A percentile compares a stretch with the other conserved stretches of the same genome.
Evolutionary conservation across 768 basidiomycete species (phyloP).

Genomic region (Ramaria sp.): DNA sequence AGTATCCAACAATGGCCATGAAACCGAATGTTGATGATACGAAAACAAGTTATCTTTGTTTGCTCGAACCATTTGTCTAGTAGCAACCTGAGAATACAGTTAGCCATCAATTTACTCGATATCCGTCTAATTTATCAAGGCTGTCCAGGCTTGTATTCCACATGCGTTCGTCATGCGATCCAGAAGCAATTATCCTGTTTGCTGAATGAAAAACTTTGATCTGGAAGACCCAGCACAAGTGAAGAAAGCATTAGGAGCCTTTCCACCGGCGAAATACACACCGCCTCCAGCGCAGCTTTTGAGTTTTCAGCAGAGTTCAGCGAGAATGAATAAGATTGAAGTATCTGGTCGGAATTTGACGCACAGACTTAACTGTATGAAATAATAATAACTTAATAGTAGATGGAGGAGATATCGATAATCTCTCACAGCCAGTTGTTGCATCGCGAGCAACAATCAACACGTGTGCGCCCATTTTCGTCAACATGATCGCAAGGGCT

Average conservation of each 20-base stretch:
- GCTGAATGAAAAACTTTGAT: slow-evolving; percentile 69
- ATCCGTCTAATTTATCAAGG: slow-evolving; percentile 32
- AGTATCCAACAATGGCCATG: slow-evolving; percentile 69
- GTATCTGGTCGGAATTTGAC: slow-evolving; percentile 46
- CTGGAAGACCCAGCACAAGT: slow-evolving; percentile 64
- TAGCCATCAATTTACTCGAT: background rate
- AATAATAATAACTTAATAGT: no score
- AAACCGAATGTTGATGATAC: slow-evolving; percentile 66
- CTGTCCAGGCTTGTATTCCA: slow-evolving; percentile 44
- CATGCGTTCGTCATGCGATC: slow-evolving; percentile 48
- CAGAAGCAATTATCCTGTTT: slow-evolving; percentile 45
- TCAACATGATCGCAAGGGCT: slow-evolving; percentile 55
- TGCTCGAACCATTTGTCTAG: slow-evolving; percentile 49
- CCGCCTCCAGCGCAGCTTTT: slow-evolving; percentile 49
- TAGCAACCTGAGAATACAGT: slow-evolving; percentile 33
- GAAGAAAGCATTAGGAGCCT: slow-evolving; percentile 67
- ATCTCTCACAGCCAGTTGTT: slow-evolving; percentile 46
- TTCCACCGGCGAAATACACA: slow-evolving; percentile 39
- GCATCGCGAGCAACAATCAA: slow-evolving; percentile 78
- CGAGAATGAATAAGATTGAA: slow-evolving; percentile 59
- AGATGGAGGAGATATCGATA: no score
- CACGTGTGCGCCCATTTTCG: slow-evolving; percentile 63
- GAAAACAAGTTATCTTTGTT: slow-evolving; percentile 63
- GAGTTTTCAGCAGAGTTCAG: slow-evolving; percentile 44
- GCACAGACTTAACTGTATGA: slow-evolving; percentile 24